Percentiles rank a stretch among this genome's conserved stretches.
phyloP scores from a whole-genome alignment of 495 filamentous ascomycete genomes.

The Neurospora sp. region DNA sequence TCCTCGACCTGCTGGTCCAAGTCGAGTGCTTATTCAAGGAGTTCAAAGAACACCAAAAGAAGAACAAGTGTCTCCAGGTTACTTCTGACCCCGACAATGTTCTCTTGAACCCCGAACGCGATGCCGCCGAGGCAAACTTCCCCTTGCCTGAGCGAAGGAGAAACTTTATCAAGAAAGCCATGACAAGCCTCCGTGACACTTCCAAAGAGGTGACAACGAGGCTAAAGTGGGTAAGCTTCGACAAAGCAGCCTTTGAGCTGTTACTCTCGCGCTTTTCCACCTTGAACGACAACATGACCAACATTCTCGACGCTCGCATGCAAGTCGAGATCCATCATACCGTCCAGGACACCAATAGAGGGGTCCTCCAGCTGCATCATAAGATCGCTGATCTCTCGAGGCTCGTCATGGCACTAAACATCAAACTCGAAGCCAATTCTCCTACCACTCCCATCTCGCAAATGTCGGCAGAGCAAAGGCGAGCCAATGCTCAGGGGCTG shows the following conservation, averaged over 20 bases:
- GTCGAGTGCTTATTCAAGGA: constrained; percentile 35
- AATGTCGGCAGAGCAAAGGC: constrained; percentile 19
- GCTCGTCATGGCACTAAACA: constrained; percentile 30
- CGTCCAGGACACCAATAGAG: constrained; percentile 35
- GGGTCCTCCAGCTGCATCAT: constrained; percentile 33
- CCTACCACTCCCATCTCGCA: constrained; percentile 8
- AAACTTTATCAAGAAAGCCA: constrained; percentile 33
- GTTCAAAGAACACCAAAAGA: constrained; percentile 30
- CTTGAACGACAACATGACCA: constrained; percentile 37
- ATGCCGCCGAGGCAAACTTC: constrained; percentile 27
- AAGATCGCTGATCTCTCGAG: constrained; percentile 29
- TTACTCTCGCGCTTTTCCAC: constrained; percentile 28
- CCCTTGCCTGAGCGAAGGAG: constrained; percentile 22
- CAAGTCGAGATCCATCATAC: constrained; percentile 35
- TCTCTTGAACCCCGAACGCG: constrained; percentile 25
- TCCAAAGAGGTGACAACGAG: constrained; percentile 20
- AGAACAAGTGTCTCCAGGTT: constrained; percentile 21
- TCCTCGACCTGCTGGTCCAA: constrained; percentile 34
- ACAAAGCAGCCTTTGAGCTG: constrained; percentile 33
- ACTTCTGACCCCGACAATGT: constrained; percentile 17
- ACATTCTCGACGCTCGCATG: constrained; percentile 31
- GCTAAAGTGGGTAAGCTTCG: constrained; percentile 32
- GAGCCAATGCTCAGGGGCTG: constrained; percentile 22
- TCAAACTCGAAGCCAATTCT: constrained; percentile 19
- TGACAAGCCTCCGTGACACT: constrained; percentile 19